phyloP scores from a whole-genome alignment of 176 grass and related monocot genomes.

The Coix lacrymajobi region DNA sequence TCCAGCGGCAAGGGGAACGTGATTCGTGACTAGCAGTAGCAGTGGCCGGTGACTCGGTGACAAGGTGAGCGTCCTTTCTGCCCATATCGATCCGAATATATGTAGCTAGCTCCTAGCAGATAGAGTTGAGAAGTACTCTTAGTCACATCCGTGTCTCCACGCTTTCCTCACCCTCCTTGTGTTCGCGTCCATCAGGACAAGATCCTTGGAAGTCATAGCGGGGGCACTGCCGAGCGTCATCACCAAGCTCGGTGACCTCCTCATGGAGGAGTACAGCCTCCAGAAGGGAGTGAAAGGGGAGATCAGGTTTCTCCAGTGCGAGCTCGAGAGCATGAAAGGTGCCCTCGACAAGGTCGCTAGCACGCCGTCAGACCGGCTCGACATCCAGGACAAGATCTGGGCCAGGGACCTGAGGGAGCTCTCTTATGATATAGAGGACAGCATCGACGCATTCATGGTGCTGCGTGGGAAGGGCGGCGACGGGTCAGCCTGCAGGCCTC shows the following conservation, averaged over 20 bases:
- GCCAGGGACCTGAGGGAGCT: not conserved
- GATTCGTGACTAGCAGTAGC: not conserved
- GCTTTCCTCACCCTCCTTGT: too few species aligned
- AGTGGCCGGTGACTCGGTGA: too few species aligned
- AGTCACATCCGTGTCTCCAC: too few species aligned
- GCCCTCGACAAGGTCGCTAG: not conserved
- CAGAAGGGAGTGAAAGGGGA: not conserved
- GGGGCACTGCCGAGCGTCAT: not conserved
- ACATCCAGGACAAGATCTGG: not conserved
- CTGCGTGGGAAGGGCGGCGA: rapidly evolving
- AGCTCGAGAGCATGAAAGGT: not conserved
- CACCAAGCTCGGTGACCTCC: not conserved
- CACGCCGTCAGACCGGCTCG: not conserved
- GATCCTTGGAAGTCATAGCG: not conserved
- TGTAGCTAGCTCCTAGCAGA: too few species aligned
- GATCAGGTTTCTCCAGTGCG: not conserved
- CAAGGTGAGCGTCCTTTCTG: too few species aligned
- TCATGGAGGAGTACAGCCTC: not conserved
- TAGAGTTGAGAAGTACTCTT: too few species aligned
- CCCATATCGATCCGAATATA: too few species aligned
- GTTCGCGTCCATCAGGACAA: too few species aligned
- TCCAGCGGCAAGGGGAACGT: not conserved
- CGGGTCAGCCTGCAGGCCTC: not conserved
- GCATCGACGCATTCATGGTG: not conserved
- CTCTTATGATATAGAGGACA: not conserved